Evolutionary conservation across 208 protist species (phyloP).

Genomic region (Trypanosoma mega): DNA sequence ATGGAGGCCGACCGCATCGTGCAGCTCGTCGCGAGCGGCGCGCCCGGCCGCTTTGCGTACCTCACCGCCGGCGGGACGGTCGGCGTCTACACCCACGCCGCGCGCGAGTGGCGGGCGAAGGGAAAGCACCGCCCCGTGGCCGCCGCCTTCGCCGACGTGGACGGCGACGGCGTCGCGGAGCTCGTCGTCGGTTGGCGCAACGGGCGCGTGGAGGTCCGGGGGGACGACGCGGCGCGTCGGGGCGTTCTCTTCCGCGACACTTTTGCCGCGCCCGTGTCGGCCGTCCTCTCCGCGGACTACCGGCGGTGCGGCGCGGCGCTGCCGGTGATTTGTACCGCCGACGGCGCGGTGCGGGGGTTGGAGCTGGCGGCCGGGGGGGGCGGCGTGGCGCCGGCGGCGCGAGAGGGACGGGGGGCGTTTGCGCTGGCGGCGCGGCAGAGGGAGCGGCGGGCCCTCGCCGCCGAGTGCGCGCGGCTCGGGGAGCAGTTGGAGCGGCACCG

Average conservation of each 20-base stretch:
- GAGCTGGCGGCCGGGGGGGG: constrained; percentile 47
- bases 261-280: constrained; percentile 62
- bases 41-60: constrained; percentile 81
- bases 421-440: constrained; percentile 65
- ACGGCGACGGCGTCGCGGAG: constrained; percentile 91
- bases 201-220: constrained; percentile 87
- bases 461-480: constrained; percentile 75
- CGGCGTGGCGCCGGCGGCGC: constrained; percentile 44
- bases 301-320: constrained; percentile 78
- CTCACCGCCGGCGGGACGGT: constrained; percentile 91
- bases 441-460: constrained; percentile 68
- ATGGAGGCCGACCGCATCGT: constrained; percentile 83
- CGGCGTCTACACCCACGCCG: constrained; percentile 84
- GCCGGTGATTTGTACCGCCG: constrained; percentile 80
- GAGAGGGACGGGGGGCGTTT: constrained; percentile 57
- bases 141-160: constrained; percentile 90
- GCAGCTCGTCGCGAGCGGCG: constrained; percentile 44
- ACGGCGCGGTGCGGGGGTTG: constrained; percentile 89
- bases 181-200: constrained; percentile 89
- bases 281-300: constrained; percentile 90
- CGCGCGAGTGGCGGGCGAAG: constrained; percentile 89
- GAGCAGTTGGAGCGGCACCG: constrained; percentile 52
- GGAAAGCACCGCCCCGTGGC: constrained; percentile 73
- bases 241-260: constrained; percentile 82
- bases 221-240: constrained; percentile 43